phyloP scores from a whole-genome alignment of 2,329 filamentous ascomycete genomes.

The Didymella sp. region DNA sequence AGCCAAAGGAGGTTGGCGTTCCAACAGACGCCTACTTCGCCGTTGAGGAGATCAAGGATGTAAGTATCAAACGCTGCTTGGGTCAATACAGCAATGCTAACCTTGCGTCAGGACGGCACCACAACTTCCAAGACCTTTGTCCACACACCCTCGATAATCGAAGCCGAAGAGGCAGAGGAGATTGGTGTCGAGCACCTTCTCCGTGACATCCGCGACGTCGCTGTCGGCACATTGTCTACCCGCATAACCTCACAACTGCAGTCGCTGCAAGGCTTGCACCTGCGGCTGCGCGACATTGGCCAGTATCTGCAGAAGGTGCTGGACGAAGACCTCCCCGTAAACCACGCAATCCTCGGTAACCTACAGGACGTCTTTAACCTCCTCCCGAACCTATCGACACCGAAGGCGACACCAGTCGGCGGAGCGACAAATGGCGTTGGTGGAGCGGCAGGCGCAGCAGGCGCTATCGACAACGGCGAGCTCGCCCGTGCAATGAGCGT shows the following conservation, averaged over 20 bases:
- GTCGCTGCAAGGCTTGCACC: conserved; percentile 93
- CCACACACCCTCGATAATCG: conserved; percentile 96
- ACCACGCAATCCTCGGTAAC: conserved; percentile 96
- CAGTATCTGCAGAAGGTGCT: conserved; percentile 95
- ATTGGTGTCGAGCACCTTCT: conserved; percentile 98
- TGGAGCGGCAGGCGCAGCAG: conserved; percentile 49
- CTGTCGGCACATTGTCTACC: conserved; percentile 93
- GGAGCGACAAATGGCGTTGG: conserved; percentile 58
- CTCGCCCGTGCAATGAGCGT: conserved; percentile 96
- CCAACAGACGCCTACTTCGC: conserved; percentile 99
- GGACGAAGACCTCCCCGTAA: conserved; percentile 89
- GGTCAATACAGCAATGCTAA: conserved; percentile 1
- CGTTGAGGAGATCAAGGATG: conserved; percentile 99
- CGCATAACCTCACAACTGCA: conserved; percentile 97
- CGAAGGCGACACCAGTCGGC: conserved; percentile 65
- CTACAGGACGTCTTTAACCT: conserved; percentile 99
- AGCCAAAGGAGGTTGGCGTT: conserved; percentile 96
- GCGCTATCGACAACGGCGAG: conserved; percentile 73
- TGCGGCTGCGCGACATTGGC: conserved; percentile 93
- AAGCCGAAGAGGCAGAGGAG: conserved; percentile 98
- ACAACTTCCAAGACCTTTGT: conserved; percentile 97
- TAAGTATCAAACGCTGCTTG: conserved; percentile 57
- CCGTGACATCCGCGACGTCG: conserved; percentile 96
- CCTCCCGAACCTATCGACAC: conserved; percentile 91
- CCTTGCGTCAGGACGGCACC: conserved; percentile 81